phyloP scores from a whole-genome alignment of 306 rosid species.

The Gleditsia sinensis region DNA sequence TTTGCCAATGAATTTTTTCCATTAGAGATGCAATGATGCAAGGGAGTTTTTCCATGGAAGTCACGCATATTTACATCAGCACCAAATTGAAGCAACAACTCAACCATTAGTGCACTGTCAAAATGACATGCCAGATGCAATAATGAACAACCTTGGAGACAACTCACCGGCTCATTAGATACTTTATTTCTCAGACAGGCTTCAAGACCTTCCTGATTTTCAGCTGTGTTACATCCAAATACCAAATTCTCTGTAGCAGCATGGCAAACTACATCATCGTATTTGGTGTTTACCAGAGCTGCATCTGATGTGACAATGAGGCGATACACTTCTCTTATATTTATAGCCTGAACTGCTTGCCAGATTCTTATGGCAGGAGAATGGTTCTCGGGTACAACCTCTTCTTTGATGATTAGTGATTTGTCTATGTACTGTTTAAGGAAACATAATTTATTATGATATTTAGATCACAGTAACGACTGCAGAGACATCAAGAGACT shows the following conservation, averaged over 20 bases:
- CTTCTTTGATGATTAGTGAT: constrained; percentile 61
- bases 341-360: constrained; percentile 68
- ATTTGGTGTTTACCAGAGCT: constrained; percentile 58
- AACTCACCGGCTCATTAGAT: constrained; percentile 53
- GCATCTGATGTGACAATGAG: constrained; percentile 63
- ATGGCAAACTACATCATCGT: constrained; percentile 56
- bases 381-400: constrained; percentile 42
- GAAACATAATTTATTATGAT: constrained; percentile 30
- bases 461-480: constrained; percentile 10
- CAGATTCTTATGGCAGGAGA: constrained; percentile 61
- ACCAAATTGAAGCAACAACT: constrained; percentile 90
- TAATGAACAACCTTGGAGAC: constrained; percentile 80
- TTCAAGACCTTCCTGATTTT: constrained; percentile 59
- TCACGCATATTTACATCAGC: constrained; percentile 76
- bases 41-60: constrained; percentile 91
- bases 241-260: constrained; percentile 38
- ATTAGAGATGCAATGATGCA: constrained; percentile 79
- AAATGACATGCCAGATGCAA: constrained; percentile 84
- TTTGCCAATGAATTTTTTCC: constrained; percentile 76
- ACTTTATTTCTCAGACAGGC: constrained; percentile 47
- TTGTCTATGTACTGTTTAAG: constrained; percentile 78
- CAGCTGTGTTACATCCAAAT: constrained; percentile 13
- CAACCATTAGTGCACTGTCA: constrained; percentile 72
- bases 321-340: constrained; percentile 74
- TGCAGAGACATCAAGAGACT: constrained; percentile 22